Evolutionary conservation across 768 basidiomycete genomes (phyloP).

Genomic region (Sistotremastrum niveocremeum): DNA sequence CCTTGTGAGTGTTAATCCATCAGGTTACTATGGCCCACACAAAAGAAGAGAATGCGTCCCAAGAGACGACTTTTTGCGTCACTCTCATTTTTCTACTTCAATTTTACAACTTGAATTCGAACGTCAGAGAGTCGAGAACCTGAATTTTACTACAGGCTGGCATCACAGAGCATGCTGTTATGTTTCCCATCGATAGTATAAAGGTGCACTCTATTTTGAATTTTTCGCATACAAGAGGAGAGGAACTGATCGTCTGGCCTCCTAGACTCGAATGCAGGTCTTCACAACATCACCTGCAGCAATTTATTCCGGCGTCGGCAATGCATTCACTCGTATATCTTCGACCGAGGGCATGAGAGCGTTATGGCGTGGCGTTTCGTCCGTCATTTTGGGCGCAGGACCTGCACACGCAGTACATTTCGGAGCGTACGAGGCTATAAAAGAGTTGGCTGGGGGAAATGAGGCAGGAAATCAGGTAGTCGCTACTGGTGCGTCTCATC

Average conservation of each 20-base stretch:
- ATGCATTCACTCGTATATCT: conserved; percentile 85
- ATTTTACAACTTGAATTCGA: background rate
- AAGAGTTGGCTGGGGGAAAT: conserved; percentile 86
- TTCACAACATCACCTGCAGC: conserved; percentile 76
- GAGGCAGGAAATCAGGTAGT: conserved; percentile 63
- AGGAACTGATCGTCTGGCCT: background rate
- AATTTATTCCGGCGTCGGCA: conserved; percentile 79
- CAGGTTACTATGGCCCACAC: background rate
- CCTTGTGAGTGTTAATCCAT: conserved; percentile 44
- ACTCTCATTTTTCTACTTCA: background rate
- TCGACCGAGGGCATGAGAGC: conserved; percentile 85
- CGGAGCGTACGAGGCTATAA: conserved; percentile 87
- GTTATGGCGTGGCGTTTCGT: conserved; percentile 93
- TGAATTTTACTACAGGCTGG: conserved; percentile 53
- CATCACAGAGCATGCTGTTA: conserved; percentile 97
- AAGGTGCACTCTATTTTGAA: conserved; percentile 46
- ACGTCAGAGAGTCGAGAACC: conserved; percentile 1
- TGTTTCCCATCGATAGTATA: conserved; percentile 97
- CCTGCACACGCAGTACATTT: conserved; percentile 98
- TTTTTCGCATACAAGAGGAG: background rate
- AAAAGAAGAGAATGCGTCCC: no score
- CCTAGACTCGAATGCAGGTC: conserved; percentile 97
- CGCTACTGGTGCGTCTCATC: conserved; percentile 64
- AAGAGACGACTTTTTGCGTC: background rate
- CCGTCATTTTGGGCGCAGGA: conserved; percentile 91